phyloP scores from a whole-genome alignment of 352 stramenopile genomes.

The Globisporangium viniferum region DNA sequence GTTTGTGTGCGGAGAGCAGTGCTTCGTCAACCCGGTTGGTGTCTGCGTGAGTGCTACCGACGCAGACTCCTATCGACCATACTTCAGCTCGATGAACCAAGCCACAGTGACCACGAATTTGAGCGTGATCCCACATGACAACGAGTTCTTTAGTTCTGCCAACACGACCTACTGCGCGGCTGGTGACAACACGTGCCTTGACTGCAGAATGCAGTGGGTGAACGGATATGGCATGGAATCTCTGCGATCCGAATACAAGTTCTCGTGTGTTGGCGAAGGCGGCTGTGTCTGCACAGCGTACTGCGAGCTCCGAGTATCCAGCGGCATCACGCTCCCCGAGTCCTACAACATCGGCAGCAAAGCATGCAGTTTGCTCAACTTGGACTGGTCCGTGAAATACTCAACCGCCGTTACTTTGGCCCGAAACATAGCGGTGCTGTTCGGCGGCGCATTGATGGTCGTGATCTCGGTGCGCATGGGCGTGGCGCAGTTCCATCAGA shows the following conservation, averaged over 20 bases:
- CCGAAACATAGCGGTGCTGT: not conserved
- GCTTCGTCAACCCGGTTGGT: not conserved
- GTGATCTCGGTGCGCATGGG: not conserved
- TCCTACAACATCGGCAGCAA: not conserved
- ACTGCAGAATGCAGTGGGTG: slow-evolving; percentile 22
- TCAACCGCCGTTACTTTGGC: not conserved
- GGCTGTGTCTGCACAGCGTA: slow-evolving; percentile 42
- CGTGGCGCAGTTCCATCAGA: not conserved
- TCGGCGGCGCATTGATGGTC: not conserved
- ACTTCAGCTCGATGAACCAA: not conserved
- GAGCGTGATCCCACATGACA: slow-evolving; percentile 30
- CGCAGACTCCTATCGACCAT: not conserved
- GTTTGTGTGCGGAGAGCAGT: not conserved
- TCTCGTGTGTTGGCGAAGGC: slow-evolving; percentile 27
- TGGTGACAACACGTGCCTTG: slow-evolving; percentile 26
- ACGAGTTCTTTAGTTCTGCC: slow-evolving; percentile 31
- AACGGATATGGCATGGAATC: slow-evolving; percentile 4
- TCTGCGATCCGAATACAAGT: not conserved
- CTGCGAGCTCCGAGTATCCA: slow-evolving; percentile 25
- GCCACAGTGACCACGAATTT: slow-evolving; percentile 19
- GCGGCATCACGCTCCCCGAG: not conserved
- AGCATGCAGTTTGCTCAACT: not conserved
- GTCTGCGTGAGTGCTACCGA: not conserved
- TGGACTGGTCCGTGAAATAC: not conserved
- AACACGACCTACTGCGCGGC: slow-evolving; percentile 34